These are phyloP conservation scores for Bretschneidera sinensis DNA, from an alignment of 345 rosid species.

Conservation along the genomic window DNA sequence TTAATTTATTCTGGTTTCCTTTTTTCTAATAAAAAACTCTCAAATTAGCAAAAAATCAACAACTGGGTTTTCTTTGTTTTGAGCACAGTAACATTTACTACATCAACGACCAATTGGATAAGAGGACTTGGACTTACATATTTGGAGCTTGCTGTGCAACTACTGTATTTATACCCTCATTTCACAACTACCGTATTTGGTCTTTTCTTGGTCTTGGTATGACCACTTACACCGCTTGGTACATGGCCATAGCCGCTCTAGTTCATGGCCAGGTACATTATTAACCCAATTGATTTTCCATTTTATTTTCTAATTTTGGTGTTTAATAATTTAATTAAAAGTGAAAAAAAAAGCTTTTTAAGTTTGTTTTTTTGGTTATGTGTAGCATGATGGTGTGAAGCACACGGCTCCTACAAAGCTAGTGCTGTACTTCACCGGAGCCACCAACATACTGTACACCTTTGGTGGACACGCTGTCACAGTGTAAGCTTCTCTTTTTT, in stretches of 20 bases:
- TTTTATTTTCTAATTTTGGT: no score
- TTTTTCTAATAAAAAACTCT: not conserved
- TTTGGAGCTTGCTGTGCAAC: slow-evolving; percentile 99
- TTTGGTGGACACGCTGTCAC: slow-evolving; percentile 99
- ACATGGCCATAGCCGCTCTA: slow-evolving; percentile 72
- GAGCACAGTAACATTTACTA: slow-evolving; percentile 84
- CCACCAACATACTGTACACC: slow-evolving; percentile 95
- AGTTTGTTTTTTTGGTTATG: no score
- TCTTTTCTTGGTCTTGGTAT: slow-evolving; percentile 95
- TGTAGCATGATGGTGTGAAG: slow-evolving; percentile 55
- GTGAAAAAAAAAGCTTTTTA: not conserved
- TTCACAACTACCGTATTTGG: slow-evolving; percentile 98
- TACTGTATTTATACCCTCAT: slow-evolving; percentile 95
- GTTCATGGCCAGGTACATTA: slow-evolving; percentile 91
- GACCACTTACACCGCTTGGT: slow-evolving; percentile 99
- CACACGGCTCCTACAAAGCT: slow-evolving; percentile 77
- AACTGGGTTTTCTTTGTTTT: slow-evolving; percentile 10
- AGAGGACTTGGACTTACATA: slow-evolving; percentile 98
- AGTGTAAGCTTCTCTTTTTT: slow-evolving; percentile 54
- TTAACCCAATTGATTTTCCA: no score
- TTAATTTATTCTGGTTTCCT: not conserved
- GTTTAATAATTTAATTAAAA: no score
- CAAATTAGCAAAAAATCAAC: not conserved
- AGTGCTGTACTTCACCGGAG: slow-evolving; percentile 97
- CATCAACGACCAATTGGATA: slow-evolving; percentile 91